Base-by-base conservation (phyloP, 805 yeast genomes). In the Monosporozyma solicola region DNA sequence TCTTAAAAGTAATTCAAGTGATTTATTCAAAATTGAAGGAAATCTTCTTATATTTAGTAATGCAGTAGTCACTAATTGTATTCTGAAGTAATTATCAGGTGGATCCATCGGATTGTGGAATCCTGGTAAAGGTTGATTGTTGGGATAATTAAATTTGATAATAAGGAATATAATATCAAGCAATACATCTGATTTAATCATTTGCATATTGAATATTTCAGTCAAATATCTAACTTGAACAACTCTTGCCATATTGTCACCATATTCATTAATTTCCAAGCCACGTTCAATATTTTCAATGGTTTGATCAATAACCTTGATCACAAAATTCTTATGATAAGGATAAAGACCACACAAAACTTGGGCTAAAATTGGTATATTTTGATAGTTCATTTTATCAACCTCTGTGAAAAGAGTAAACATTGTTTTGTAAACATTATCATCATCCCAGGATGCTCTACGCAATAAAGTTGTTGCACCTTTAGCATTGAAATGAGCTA, bases 71-170 rank as follows among this genome's bases (percentile, higher is more conserved):
- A 79, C 67, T 62, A 90, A 67, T 41, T 80, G 81, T 39, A 88
- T 71, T 53, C 96, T 74, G 67, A 88, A 87, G 62, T 83, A 87
- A 60, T 87, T 83, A 59, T 82, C 78, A 0, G 84, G 82, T 11
- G 70, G 70, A 68, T 90, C 97, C n/a, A 76, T 50, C 16, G 70
- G 76, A 32, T 74, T 70, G 2, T 62, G 43, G 3, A 53, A 57
- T 24, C 70, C 72, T 6, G 77, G 75, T 9, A 62, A 67, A 1
- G 95, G 91, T 50, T 76, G 76, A 51, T 80, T 80, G 53, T 74
- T 72, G 0, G 77, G 76, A 70, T 87, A 84, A 0, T 95, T 96
- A 65, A 71, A 79, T 44, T 83, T 79, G 3, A 87, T 54, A 7
- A 87, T 74, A 55, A 75, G 74, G 66, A 76, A 84, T 13, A 83